Evolutionary conservation across 2,329 filamentous ascomycete genomes (phyloP).

Genomic region (Pseudogymnoascus sp.): DNA sequence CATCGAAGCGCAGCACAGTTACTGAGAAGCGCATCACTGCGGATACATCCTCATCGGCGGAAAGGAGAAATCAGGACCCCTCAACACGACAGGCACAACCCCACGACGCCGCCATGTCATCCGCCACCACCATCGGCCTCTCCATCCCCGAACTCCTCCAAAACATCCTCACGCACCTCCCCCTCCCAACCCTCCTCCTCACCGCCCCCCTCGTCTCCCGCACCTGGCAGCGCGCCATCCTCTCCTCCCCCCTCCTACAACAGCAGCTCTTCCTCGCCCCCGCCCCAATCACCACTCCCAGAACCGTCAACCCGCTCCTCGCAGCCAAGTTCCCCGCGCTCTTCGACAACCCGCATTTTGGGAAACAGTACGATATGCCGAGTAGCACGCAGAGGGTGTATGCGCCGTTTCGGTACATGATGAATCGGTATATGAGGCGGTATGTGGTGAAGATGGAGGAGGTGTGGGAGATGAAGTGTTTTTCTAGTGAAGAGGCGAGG

Average conservation of each 20-base stretch:
- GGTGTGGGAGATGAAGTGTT: constrained; percentile 3
- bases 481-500: neutral
- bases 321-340: neutral
- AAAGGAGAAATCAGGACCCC: neutral
- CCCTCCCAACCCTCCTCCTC: neutral
- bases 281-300: neutral
- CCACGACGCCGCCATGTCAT: neutral
- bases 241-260: neutral
- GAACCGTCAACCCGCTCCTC: neutral
- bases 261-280: neutral
- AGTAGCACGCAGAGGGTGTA: neutral
- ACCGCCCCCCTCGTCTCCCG: neutral
- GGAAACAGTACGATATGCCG: neutral
- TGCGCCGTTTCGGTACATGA: neutral
- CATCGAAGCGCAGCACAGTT: neutral
- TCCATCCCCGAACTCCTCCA: constrained; percentile 2
- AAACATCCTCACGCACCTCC: neutral
- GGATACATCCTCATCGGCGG: neutral
- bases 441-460: constrained; percentile 1
- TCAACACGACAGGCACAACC: neutral
- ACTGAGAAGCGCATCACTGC: neutral
- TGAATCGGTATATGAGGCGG: neutral
- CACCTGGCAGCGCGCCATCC: neutral
- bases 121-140: neutral
- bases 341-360: neutral